Conservation (phyloP, 1,139 yeast genomes). For the Saccharomycopsis hybrid region DNA sequence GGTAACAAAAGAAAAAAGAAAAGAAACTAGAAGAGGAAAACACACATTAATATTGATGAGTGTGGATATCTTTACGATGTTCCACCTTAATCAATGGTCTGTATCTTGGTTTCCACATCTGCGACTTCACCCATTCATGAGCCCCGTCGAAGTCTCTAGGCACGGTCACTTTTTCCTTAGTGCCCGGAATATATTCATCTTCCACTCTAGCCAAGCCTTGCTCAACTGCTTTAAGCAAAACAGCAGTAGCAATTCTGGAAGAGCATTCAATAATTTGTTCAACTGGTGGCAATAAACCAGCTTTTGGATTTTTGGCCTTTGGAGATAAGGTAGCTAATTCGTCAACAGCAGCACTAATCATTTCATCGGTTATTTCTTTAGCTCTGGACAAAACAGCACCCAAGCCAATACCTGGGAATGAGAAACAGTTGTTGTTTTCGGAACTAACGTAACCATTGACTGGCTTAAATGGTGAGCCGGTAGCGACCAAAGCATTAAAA, state of each 20-base stretch:
- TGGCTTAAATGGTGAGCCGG: slow-evolving; percentile 96
- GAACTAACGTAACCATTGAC: slow-evolving; percentile 84
- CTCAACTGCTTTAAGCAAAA: slow-evolving; percentile 74
- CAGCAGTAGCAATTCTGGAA: slow-evolving; percentile 89
- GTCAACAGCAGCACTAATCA: slow-evolving; percentile 95
- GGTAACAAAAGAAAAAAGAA: too few species aligned
- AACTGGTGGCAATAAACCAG: slow-evolving; percentile 83
- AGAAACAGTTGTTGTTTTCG: slow-evolving; percentile 92
- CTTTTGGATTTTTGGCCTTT: slow-evolving; percentile 65
- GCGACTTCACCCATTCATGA: slow-evolving; percentile 81
- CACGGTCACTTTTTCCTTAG: slow-evolving; percentile 59
- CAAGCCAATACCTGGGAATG: slow-evolving; percentile 96
- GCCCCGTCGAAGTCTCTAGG: slow-evolving; percentile 79
- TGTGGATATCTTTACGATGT: slow-evolving; percentile 65
- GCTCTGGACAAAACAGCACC: slow-evolving; percentile 91
- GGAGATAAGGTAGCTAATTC: slow-evolving; percentile 72
- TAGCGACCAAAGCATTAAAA: slow-evolving; percentile 84
- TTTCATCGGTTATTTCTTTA: slow-evolving; percentile 69
- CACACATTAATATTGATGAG: slow-evolving; percentile 54
- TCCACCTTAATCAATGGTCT: slow-evolving; percentile 79
- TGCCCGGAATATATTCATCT: slow-evolving; percentile 39
- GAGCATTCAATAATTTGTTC: slow-evolving; percentile 83
- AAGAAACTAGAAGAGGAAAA: background rate
- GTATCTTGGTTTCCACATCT: slow-evolving; percentile 94
- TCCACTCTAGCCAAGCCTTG: slow-evolving; percentile 84